A percentile compares a stretch with the other conserved stretches of the same genome.
phyloP scores from a whole-genome alignment of 2,329 filamentous ascomycete species.

The Metarhizium guizhouense region DNA sequence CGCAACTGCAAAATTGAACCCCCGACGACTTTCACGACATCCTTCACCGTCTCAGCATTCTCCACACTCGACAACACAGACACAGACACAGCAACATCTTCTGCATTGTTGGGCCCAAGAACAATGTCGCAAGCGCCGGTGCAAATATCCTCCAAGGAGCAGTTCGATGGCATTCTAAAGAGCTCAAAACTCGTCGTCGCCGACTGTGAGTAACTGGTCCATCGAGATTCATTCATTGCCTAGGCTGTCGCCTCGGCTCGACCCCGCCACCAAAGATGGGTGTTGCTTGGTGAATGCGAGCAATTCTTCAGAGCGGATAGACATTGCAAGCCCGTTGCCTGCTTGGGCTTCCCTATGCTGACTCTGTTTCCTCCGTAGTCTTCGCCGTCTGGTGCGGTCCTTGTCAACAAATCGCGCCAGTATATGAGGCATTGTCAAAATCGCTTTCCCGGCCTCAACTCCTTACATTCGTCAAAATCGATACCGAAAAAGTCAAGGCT shows the following conservation, averaged over 20 bases:
- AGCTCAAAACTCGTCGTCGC: constrained; percentile 73
- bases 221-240: neutral
- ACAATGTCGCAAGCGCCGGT: constrained; percentile 22
- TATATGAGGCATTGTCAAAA: constrained; percentile 69
- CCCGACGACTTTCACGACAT: neutral
- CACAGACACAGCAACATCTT: neutral
- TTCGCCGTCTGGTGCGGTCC: constrained; percentile 81
- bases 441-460: constrained; percentile 61
- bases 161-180: constrained; percentile 60
- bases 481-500: constrained; percentile 68
- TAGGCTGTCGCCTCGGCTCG: neutral
- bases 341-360: neutral
- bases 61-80: neutral
- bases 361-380: constrained; percentile 43
- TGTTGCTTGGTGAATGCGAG: too few species aligned
- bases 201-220: constrained; percentile 58
- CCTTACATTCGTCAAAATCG: constrained; percentile 80
- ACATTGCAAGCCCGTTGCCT: neutral
- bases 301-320: too few species aligned
- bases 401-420: constrained; percentile 74
- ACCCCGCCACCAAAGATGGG: constrained; percentile 6
- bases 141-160: constrained; percentile 38
- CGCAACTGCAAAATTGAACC: neutral
- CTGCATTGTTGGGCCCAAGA: neutral
- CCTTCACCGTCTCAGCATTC: neutral